These are phyloP conservation scores for Coemansia sp. DNA, from an alignment of 192 early-diverging fungal species.

Conservation along the genomic window DNA sequence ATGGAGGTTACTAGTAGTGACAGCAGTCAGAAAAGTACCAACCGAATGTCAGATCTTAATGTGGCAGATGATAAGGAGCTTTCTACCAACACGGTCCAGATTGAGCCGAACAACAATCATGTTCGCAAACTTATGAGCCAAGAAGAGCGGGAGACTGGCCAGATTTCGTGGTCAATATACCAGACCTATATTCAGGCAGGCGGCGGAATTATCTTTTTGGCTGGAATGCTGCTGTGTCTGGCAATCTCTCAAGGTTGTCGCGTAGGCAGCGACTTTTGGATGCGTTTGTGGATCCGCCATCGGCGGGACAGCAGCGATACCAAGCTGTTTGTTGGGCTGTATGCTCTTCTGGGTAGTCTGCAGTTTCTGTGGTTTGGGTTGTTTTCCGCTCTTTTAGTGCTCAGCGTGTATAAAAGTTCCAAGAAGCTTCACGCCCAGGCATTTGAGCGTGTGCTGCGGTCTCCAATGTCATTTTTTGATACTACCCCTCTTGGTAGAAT, in stretches of 20 bases:
- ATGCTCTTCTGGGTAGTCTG: slow-evolving; percentile 63
- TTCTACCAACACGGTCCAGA: not conserved
- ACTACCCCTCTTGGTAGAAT: slow-evolving; percentile 11
- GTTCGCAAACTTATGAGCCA: slow-evolving; percentile 63
- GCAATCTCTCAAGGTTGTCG: slow-evolving; percentile 34
- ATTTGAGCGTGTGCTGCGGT: slow-evolving; percentile 54
- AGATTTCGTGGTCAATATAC: slow-evolving; percentile 60
- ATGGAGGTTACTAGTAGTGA: not conserved
- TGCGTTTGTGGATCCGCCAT: slow-evolving; percentile 62
- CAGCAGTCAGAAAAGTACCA: not conserved
- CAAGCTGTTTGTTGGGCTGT: slow-evolving; percentile 64
- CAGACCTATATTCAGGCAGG: slow-evolving; percentile 57
- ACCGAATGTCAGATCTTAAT: not conserved
- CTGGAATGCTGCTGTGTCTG: slow-evolving; percentile 27
- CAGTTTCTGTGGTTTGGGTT: slow-evolving; percentile 55
- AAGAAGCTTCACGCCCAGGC: slow-evolving; percentile 68
- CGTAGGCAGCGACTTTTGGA: slow-evolving; percentile 62
- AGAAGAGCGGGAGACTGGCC: slow-evolving; percentile 79
- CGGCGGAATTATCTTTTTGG: slow-evolving; percentile 24
- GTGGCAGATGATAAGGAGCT: not conserved
- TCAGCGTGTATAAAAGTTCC: slow-evolving; percentile 50
- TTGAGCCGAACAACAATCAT: not conserved
- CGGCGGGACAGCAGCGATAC: slow-evolving; percentile 15
- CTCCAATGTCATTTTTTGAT: slow-evolving; percentile 19
- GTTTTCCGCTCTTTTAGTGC: slow-evolving; percentile 28